phyloP scores from a whole-genome alignment of 2,329 filamentous ascomycete species.

The Neurospora sp. region DNA sequence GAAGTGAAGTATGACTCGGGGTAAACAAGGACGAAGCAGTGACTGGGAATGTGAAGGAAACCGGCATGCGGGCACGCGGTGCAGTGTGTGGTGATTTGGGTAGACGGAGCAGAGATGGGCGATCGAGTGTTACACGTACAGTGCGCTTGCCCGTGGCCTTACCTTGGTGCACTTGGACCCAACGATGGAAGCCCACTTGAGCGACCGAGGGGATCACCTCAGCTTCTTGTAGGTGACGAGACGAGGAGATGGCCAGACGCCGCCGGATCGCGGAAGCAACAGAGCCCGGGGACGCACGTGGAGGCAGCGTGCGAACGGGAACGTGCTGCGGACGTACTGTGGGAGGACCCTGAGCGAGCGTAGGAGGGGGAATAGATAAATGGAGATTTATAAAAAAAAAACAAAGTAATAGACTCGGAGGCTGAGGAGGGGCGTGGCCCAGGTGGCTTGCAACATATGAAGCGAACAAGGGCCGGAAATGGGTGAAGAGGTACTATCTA shows the following conservation, averaged over 20 bases:
- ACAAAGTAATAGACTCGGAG: not conserved
- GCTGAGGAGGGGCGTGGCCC: not conserved
- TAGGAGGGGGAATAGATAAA: not conserved
- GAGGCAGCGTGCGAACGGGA: not conserved
- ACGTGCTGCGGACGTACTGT: not conserved
- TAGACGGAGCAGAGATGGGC: not conserved
- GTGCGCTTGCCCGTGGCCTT: not conserved
- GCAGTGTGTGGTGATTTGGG: not conserved
- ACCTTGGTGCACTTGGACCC: not conserved
- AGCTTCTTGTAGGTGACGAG: not conserved
- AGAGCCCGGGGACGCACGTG: not conserved
- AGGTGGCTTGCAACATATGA: not conserved
- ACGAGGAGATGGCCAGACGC: too few relatives aligned
- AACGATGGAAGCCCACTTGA: not conserved
- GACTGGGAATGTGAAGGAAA: not conserved
- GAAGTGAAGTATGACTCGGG: not conserved
- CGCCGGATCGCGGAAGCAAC: too few relatives aligned
- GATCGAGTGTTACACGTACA: not conserved
- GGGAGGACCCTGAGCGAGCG: not conserved
- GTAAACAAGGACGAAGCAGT: not conserved
- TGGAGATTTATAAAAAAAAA: not conserved
- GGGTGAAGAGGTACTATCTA: not conserved
- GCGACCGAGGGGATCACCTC: not conserved
- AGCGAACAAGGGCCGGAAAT: not conserved
- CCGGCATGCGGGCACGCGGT: not conserved